These are phyloP conservation scores for Cyclocybe aegerita DNA, from an alignment of 768 basidiomycete species.

Conservation along the genomic window DNA sequence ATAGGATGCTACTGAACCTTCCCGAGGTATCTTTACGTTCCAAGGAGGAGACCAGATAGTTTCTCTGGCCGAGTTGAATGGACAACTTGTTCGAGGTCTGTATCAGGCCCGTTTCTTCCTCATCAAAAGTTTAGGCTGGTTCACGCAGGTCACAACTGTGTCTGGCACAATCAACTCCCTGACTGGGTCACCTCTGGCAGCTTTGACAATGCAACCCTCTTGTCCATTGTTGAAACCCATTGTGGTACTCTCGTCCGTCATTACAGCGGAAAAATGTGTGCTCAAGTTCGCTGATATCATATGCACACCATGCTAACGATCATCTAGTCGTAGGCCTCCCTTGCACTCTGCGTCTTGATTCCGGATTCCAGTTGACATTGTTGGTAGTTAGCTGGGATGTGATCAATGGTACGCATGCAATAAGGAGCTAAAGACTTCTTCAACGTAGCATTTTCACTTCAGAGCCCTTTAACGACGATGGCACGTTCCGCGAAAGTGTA, in stretches of 20 bases:
- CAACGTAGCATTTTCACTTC: neutral
- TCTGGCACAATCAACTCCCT: slow-evolving; percentile 55
- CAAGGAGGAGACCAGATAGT: slow-evolving; percentile 42
- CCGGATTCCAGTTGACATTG: too few species aligned
- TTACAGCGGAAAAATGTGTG: neutral
- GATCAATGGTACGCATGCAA: slow-evolving; percentile 36
- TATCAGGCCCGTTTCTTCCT: neutral
- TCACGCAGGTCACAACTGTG: slow-evolving; percentile 37
- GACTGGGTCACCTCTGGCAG: slow-evolving; percentile 45
- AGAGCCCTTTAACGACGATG: slow-evolving; percentile 58
- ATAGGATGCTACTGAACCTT: slow-evolving; percentile 54
- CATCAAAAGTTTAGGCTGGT: neutral
- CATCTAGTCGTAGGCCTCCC: too few species aligned
- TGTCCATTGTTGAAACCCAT: slow-evolving; percentile 46
- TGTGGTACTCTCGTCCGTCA: slow-evolving; percentile 49
- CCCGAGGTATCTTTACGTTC: slow-evolving; percentile 47
- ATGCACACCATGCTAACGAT: too few species aligned
- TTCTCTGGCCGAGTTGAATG: slow-evolving; percentile 41
- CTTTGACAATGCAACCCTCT: slow-evolving; percentile 41
- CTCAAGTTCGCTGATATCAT: too few species aligned
- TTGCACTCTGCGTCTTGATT: too few species aligned
- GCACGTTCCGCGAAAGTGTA: slow-evolving; percentile 49
- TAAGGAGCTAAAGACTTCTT: slow-evolving; percentile 5
- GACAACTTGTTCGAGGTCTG: slow-evolving; percentile 45
- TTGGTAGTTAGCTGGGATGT: slow-evolving; percentile 46